These are phyloP conservation scores for Yamadazyma epiphylla DNA, from an alignment of 1,139 yeast species.

Conservation along the genomic window DNA sequence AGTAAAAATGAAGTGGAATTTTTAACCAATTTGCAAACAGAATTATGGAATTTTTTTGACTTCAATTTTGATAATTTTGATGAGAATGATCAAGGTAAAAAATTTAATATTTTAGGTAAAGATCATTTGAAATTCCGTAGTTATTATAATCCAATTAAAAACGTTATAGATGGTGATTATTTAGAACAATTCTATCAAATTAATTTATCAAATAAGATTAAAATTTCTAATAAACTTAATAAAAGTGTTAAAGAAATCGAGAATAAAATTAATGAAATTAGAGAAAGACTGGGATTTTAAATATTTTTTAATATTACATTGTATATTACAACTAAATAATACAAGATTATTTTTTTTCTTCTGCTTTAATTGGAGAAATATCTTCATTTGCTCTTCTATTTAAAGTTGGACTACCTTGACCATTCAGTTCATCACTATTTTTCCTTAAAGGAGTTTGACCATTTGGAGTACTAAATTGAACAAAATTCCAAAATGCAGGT, in stretches of 20 bases:
- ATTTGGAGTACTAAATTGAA: slow-evolving; percentile 70
- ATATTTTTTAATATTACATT: slow-evolving; percentile 2
- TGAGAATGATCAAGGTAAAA: slow-evolving; percentile 10
- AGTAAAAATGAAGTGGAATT: slow-evolving; percentile 61
- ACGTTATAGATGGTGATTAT: slow-evolving; percentile 84
- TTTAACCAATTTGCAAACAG: slow-evolving; percentile 51
- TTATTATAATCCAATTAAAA: slow-evolving; percentile 72
- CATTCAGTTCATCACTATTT: slow-evolving; percentile 34
- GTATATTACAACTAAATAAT: not conserved
- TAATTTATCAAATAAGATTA: slow-evolving; percentile 33
- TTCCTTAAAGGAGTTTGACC: slow-evolving; percentile 45
- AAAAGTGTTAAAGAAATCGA: slow-evolving; percentile 58
- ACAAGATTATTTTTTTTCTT: slow-evolving; percentile 7
- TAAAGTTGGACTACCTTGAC: slow-evolving; percentile 39
- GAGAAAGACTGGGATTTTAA: slow-evolving; percentile 45
- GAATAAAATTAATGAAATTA: slow-evolving; percentile 54
- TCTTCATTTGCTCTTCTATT: slow-evolving; percentile 22
- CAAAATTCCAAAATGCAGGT: slow-evolving; percentile 78
- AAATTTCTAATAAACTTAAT: slow-evolving; percentile 52
- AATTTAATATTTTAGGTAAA: slow-evolving; percentile 49
- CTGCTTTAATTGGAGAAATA: slow-evolving; percentile 10
- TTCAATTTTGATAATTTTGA: slow-evolving; percentile 30
- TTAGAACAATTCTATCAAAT: slow-evolving; percentile 55
- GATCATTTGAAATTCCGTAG: slow-evolving; percentile 70
- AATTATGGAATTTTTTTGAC: slow-evolving; percentile 36